Conservation (phyloP, 2,329 filamentous ascomycete species). For the Stagonosporopsis rhizophila region DNA sequence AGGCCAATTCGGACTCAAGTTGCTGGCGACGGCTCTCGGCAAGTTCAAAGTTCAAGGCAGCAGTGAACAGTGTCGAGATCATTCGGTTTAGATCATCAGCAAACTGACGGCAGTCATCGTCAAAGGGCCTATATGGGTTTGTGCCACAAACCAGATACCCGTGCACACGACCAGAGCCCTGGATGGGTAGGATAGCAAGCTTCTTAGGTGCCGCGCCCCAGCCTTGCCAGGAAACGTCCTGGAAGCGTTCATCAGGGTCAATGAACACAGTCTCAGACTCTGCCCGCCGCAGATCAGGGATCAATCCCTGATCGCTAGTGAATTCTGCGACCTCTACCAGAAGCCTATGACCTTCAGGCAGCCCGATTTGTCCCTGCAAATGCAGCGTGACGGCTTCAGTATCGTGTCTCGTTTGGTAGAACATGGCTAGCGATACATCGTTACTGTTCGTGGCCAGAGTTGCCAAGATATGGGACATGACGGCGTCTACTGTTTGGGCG, state of each 20-base stretch:
- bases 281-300: constrained; percentile 30
- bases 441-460: constrained; percentile 27
- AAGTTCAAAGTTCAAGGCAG: constrained; percentile 23
- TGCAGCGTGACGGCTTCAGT: constrained; percentile 17
- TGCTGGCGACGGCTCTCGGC: constrained; percentile 26
- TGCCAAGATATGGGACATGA: constrained; percentile 26
- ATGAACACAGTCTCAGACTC: constrained; percentile 18
- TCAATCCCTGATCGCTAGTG: constrained; percentile 22
- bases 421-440: constrained; percentile 35
- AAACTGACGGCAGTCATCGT: constrained; percentile 38
- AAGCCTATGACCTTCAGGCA: constrained; percentile 31
- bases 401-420: constrained; percentile 26
- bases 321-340: constrained; percentile 25
- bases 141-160: constrained; percentile 40
- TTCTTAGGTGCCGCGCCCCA: constrained; percentile 28
- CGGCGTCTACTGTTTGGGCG: constrained; percentile 15
- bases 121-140: constrained; percentile 41
- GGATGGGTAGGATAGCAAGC: constrained; percentile 33
- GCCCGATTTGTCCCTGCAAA: constrained; percentile 30
- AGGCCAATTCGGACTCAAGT: constrained; percentile 34
- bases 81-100: constrained; percentile 35
- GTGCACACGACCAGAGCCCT: constrained; percentile 18
- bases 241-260: constrained; percentile 33
- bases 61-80: constrained; percentile 31
- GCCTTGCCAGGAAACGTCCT: constrained; percentile 28